Evolutionary conservation across 768 basidiomycete species (phyloP).

Genomic region (Sporobolomyces roseus): DNA sequence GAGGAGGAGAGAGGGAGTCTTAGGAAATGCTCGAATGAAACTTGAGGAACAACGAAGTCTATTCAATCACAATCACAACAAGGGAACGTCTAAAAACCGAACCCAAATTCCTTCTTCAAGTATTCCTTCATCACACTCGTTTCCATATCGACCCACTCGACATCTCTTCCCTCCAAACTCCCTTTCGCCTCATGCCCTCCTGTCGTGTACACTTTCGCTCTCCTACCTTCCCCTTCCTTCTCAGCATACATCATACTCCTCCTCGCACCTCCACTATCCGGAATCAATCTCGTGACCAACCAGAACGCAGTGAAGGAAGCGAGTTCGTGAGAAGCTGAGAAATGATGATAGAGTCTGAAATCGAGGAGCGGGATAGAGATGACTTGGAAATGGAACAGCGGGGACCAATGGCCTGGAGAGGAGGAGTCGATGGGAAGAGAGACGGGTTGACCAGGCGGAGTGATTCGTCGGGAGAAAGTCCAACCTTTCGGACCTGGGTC

Average conservation of each 20-base stretch:
- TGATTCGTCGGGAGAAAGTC: conserved; percentile 36
- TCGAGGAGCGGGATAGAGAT: conserved; percentile 31
- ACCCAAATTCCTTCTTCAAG: conserved; percentile 27
- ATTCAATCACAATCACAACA: neutral
- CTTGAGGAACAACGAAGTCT: neutral
- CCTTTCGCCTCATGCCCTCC: conserved; percentile 31
- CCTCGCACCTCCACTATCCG: conserved; percentile 32
- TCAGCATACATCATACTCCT: conserved; percentile 32
- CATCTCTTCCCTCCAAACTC: conserved; percentile 32
- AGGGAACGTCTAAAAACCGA: conserved; percentile 5
- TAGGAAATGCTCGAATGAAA: conserved; percentile 4
- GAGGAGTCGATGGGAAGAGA: conserved; percentile 15
- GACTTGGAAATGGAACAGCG: conserved; percentile 32
- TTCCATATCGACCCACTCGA: conserved; percentile 39
- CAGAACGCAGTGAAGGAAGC: conserved; percentile 30
- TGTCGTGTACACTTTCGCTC: conserved; percentile 34
- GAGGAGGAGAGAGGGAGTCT: neutral
- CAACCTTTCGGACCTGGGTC: conserved; percentile 33
- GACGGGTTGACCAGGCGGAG: conserved; percentile 9
- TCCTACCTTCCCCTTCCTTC: conserved; percentile 1
- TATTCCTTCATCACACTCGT: conserved; percentile 22
- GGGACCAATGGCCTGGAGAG: conserved; percentile 10
- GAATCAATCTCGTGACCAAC: conserved; percentile 33
- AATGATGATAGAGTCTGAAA: conserved; percentile 32
- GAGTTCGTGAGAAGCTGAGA: conserved; percentile 20